Base-by-base conservation (phyloP, 257 asterid genomes). In the Solanum bulbocastanum region DNA sequence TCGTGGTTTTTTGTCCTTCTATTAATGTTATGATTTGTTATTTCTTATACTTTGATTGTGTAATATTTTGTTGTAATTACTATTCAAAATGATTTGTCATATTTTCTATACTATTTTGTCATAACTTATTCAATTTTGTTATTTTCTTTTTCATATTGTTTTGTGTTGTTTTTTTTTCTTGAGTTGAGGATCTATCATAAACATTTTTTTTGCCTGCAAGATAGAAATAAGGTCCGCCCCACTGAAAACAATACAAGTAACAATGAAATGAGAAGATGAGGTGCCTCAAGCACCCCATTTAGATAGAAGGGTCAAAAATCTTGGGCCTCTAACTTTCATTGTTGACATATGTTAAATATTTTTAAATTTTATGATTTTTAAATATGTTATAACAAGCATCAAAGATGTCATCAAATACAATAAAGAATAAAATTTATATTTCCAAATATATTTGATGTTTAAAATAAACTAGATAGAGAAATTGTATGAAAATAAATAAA, bases 161-260 rank as follows among this genome's bases (percentile, higher is more conserved):
- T 56, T 56, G 65, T 18, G 25, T 20, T 18, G 0, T 46, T 18
- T 56, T 2, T 42, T 10, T 6, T 18, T 6, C 3, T 56, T 56
- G n/a, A 56, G 1, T 6, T 16, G 0, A 16, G 9, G 0, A 10
- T 4, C 1, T 58, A 8, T 58, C 0, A 20, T 0, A 60, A 60
- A 4, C 3, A 23, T 23, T 1, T 0, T 23, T 6, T 23, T 1
- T 8, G 11, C 0, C 2, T 22, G 5, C 13, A 8, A 22, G 5
- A 1, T 58, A 20, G 62, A 12, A 58, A 8, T 58, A 58, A 58
- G 0, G 2, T 0, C 2, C 0, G 0, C n/a, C 25, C 5, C n/a
- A 56, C 11, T 56, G 2, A 0, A 56, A 56, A 2, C 4, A 18
- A 6, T 56, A 65, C 11, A 1, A 25, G 33, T 1, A 11, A n/a